These are phyloP conservation scores for Spiraea crenata DNA, from an alignment of 331 rosid genomes.

Conservation along the genomic window DNA sequence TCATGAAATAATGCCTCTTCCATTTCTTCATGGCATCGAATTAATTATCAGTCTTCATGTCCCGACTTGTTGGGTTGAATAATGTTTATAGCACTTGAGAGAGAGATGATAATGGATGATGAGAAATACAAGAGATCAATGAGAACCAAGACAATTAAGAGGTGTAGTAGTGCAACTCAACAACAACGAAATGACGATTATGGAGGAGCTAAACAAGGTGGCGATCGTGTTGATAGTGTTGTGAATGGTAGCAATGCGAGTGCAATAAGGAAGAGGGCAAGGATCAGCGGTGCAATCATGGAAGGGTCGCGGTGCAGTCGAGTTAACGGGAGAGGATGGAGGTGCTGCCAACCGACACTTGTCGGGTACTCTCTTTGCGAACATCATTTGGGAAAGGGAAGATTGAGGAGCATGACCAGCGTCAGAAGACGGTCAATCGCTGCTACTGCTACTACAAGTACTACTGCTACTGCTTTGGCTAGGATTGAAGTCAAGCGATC, in stretches of 20 bases:
- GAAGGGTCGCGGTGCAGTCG: conserved; percentile 99
- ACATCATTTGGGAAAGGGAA: conserved; percentile 93
- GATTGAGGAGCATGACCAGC: conserved; percentile 81
- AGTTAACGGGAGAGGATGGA: conserved; percentile 96
- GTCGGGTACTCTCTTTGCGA: conserved; percentile 99
- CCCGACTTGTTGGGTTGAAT: neutral
- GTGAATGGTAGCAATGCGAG: neutral
- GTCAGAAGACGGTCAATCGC: conserved; percentile 55
- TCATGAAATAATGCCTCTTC: conserved; percentile 8
- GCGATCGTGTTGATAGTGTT: neutral
- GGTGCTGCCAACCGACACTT: conserved; percentile 89
- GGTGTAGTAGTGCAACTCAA: conserved; percentile 13
- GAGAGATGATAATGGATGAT: conserved; percentile 14
- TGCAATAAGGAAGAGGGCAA: conserved; percentile 36
- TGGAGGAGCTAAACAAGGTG: neutral
- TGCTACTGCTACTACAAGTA: neutral
- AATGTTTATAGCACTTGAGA: conserved; percentile 27
- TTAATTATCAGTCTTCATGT: neutral
- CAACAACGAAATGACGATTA: conserved; percentile 8
- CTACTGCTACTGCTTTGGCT: neutral
- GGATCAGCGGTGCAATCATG: conserved; percentile 67
- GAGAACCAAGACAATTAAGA: conserved; percentile 50
- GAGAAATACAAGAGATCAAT: neutral
- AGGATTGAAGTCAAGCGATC: neutral
- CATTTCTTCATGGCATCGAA: conserved; percentile 5